phyloP scores from a whole-genome alignment of 163 green algal species.

The Chlamydomonas reinhardtii region DNA sequence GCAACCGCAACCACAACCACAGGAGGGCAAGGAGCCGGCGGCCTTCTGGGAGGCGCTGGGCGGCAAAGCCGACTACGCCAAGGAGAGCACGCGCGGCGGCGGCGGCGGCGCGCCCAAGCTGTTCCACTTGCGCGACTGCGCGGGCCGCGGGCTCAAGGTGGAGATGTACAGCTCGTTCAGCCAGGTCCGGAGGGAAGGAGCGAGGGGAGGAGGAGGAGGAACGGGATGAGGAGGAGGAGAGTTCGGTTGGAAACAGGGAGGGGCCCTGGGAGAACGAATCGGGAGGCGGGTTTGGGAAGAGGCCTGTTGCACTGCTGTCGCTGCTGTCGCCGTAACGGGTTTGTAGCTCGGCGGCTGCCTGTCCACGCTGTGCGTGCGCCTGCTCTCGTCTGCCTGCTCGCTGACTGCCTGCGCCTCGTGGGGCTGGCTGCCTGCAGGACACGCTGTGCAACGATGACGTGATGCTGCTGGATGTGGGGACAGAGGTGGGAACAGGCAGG shows the following conservation, averaged over 20 bases:
- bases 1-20: neutral
- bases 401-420: too few species aligned
- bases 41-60: constrained; percentile 26
- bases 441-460: constrained; percentile 21
- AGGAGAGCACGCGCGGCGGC: neutral
- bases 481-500: constrained; percentile 1
- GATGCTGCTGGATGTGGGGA: constrained; percentile 34
- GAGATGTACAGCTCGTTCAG: constrained; percentile 16
- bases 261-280: too few species aligned
- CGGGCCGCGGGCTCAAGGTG: constrained; percentile 31
- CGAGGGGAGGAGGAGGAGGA: too few species aligned
- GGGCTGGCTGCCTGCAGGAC: too few species aligned
- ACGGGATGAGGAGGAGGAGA: too few species aligned
- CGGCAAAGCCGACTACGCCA: constrained; percentile 6
- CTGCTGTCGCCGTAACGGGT: too few species aligned
- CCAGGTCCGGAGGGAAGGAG: neutral
- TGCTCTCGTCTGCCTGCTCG: too few species aligned
- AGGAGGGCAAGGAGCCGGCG: constrained; percentile 23
- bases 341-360: too few species aligned
- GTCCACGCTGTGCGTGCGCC: too few species aligned
- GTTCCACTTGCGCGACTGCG: constrained; percentile 29
- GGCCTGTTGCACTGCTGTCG: too few species aligned
- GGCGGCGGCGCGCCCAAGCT: neutral
- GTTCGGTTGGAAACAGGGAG: too few species aligned
- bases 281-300: too few species aligned